Evolutionary conservation across 2,329 filamentous ascomycete genomes (phyloP).

Genomic region (Fusarium redolens): DNA sequence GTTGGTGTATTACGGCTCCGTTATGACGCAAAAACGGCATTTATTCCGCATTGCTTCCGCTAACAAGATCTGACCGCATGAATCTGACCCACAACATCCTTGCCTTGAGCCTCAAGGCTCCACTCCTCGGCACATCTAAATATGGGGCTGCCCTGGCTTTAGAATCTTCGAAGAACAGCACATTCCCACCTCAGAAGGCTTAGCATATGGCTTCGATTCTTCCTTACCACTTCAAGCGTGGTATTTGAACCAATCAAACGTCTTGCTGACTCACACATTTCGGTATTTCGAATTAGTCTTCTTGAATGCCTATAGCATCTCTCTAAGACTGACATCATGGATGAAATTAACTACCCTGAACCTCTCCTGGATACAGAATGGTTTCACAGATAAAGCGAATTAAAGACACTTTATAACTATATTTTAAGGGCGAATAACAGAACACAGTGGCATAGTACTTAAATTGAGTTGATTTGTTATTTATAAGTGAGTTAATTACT

Average conservation of each 20-base stretch:
- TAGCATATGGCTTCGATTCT: not conserved
- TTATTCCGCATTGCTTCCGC: not conserved
- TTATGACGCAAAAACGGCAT: not conserved
- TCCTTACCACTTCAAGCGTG: rapidly evolving
- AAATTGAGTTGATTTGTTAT: too few relatives aligned
- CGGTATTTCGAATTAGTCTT: not conserved
- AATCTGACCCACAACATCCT: not conserved
- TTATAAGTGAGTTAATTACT: too few relatives aligned
- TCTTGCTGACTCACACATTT: not conserved
- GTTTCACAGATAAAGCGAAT: too few relatives aligned
- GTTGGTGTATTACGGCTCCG: not conserved
- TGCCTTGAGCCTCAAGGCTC: not conserved
- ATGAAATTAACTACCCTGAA: rapidly evolving
- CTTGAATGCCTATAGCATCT: not conserved
- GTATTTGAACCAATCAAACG: rapidly evolving
- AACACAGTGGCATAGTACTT: too few relatives aligned
- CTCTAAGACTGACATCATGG: not conserved
- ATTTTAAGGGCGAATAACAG: too few relatives aligned
- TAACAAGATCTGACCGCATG: not conserved
- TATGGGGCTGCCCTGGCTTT: not conserved
- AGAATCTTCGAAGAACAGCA: slow-evolving; percentile 21
- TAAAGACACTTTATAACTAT: too few relatives aligned
- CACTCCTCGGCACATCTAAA: slow-evolving; percentile 6
- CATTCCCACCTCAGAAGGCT: not conserved
- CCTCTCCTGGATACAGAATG: too few relatives aligned